Evolutionary conservation across 306 rosid species (phyloP), one percentile per base, ranked within the genome.

Genomic region (Prunus kanzakura): DNA sequence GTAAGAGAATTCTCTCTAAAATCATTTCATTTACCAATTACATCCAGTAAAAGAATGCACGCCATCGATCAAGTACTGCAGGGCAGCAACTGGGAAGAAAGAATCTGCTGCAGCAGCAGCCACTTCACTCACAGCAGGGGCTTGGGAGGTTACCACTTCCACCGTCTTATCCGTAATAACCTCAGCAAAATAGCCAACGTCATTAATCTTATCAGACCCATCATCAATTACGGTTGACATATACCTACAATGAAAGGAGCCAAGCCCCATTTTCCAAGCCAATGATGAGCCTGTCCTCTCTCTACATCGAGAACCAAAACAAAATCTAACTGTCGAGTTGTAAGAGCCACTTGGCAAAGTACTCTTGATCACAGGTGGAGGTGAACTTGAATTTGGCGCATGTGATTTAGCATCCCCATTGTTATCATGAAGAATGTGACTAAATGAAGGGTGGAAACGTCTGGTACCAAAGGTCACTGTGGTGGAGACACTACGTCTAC

Each of bases 51-150:
- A 86, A 45, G 83, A 55, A 89, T 95, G 98, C 70, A 95, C 82
- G 12, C 51, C 83, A 77, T 95, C 97, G 22, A 95, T 88, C 11
- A 83, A 32, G 61, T 92, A 87, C 87, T 90, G 96, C 92, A 95
- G 84, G 35, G 46, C 69, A 81, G 81, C 64, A 25, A 95, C 91
- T 63, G 93, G 93, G 19, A 88, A 77, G 85, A 18, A 84, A 63
- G 97, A 95, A 88, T 95, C 97, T 14, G 97, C 93, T 66, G 97
- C 97, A 72, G 97, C 99, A 71, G 86, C 76, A 20, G 89, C 99
- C 66, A 92, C 99, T 81, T 95, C 97, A 65, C 68, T 80, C 27
- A 76, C 76, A 64, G 41, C 81, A 2, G 96, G 72, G 54, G 80
- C 92, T 83, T 87, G 89, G 71, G 96, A 88, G 67, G 87, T 86